These are phyloP conservation scores for Tricholoma matsutake DNA, from an alignment of 768 basidiomycete genomes.

Conservation along the genomic window DNA sequence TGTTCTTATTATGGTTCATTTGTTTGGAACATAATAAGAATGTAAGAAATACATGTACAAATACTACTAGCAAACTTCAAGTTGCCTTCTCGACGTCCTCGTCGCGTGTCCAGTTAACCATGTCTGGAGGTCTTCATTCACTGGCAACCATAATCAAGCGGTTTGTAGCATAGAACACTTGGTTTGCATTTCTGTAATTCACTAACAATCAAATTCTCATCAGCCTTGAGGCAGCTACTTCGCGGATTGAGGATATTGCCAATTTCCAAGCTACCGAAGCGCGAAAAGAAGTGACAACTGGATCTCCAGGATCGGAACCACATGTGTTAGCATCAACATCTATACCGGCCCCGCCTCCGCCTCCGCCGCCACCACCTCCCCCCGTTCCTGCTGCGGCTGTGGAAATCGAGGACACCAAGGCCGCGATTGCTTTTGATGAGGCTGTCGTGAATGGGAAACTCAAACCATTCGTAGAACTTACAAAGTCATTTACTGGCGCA, in stretches of 20 bases:
- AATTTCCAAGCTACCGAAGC: conserved; percentile 31
- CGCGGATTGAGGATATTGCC: conserved; percentile 89
- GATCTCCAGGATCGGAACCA: conserved; percentile 9
- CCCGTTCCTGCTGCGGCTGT: conserved; percentile 34
- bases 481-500: conserved; percentile 65
- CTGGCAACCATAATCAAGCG: conserved; percentile 82
- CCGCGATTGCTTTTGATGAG: conserved; percentile 72
- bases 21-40: too few relatives aligned
- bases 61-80: too few relatives aligned
- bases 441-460: conserved; percentile 70
- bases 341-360: conserved; percentile 27
- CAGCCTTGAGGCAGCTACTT: conserved; percentile 91
- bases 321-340: conserved; percentile 17
- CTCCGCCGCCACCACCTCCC: conserved; percentile 29
- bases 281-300: conserved; percentile 11
- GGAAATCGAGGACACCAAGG: conserved; percentile 44
- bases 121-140: conserved; percentile 62
- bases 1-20: too few relatives aligned
- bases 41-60: too few relatives aligned
- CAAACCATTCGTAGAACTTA: conserved; percentile 70
- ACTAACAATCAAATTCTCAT: conserved; percentile 4
- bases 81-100: too few relatives aligned
- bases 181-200: conserved; percentile 4
- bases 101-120: conserved; percentile 9
- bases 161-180: conserved; percentile 32